phyloP scores from a whole-genome alignment of 2,329 filamentous ascomycete species.

The Sporothrix phasma region DNA sequence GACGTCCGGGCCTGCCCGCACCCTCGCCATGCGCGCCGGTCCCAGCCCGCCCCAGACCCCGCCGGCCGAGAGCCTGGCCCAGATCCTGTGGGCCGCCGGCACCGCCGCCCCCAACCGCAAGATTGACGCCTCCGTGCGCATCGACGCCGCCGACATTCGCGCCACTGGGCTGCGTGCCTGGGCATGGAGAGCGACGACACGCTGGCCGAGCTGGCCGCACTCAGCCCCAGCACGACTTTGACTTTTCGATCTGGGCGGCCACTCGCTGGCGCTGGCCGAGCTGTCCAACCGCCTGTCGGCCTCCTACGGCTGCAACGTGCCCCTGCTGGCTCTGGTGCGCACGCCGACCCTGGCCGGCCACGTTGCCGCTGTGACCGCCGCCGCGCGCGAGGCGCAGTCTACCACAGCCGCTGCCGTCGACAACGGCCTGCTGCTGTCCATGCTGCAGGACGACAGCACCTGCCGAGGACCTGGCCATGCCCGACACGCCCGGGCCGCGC shows the following conservation, averaged over 20 bases:
- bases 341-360: conserved; percentile 64
- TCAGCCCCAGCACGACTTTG: conserved; percentile 44
- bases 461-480: conserved; percentile 62
- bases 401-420: conserved; percentile 3
- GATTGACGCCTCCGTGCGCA: conserved; percentile 48
- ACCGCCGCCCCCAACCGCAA: neutral
- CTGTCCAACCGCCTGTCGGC: conserved; percentile 60
- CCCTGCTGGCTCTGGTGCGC: conserved; percentile 60
- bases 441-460: conserved; percentile 32
- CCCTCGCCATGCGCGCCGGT: conserved; percentile 48
- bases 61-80: conserved; percentile 22
- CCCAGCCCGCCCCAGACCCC: conserved; percentile 32
- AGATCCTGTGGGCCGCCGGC: conserved; percentile 24
- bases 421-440: conserved; percentile 8
- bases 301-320: conserved; percentile 62
- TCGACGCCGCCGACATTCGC: conserved; percentile 58
- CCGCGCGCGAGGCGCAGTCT: conserved; percentile 57
- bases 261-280: conserved; percentile 68
- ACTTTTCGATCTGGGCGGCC: conserved; percentile 76
- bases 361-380: conserved; percentile 57
- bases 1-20: conserved; percentile 59
- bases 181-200: conserved; percentile 44
- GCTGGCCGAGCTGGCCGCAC: conserved; percentile 52
- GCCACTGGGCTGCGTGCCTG: conserved; percentile 62
- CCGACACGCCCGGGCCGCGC: conserved; percentile 38